Percentiles rank a stretch among this genome's conserved stretches.
Evolutionary conservation across 1,284 basidiomycete species (phyloP).

Genomic region (Apiotrichum siamense): DNA sequence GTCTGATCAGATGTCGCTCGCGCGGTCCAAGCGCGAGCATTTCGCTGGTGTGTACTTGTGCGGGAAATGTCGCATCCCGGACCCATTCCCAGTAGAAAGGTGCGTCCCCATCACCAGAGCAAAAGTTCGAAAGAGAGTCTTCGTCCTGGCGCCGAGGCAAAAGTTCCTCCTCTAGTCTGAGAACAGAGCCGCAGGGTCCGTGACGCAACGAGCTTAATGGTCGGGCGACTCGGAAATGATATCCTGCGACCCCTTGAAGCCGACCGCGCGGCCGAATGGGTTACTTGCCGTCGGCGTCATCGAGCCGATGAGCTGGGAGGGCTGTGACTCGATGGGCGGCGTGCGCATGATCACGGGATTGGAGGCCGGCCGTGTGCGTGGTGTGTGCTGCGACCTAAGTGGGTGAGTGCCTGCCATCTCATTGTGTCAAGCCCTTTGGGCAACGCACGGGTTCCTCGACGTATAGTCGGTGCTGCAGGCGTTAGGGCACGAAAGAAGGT

Average conservation of each 20-base stretch:
- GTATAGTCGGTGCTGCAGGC: constrained; percentile 30
- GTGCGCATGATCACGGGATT: constrained; percentile 4
- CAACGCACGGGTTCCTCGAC: constrained; percentile 35
- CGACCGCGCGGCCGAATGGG: background rate
- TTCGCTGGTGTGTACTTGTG: too few relatives aligned
- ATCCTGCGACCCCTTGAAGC: background rate
- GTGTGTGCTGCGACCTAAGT: constrained; percentile 6
- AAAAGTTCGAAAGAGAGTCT: too few relatives aligned
- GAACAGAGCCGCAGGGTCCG: background rate
- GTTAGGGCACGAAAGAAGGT: background rate
- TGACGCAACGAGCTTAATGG: too few relatives aligned
- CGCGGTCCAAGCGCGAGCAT: too few relatives aligned
- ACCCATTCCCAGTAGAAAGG: too few relatives aligned
- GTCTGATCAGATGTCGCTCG: too few relatives aligned
- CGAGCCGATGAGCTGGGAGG: background rate
- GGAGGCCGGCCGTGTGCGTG: constrained; percentile 4
- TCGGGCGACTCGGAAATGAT: background rate
- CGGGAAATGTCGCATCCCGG: too few relatives aligned
- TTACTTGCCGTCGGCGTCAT: constrained; percentile 8
- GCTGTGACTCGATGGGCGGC: background rate
- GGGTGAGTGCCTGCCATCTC: background rate
- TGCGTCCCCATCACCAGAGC: too few relatives aligned
- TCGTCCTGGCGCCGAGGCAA: too few relatives aligned
- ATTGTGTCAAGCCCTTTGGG: background rate
- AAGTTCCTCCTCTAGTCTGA: too few relatives aligned